These are phyloP conservation scores for Arthrinium phaeospermum DNA, from an alignment of 2,329 filamentous ascomycete species.

Conservation along the genomic window DNA sequence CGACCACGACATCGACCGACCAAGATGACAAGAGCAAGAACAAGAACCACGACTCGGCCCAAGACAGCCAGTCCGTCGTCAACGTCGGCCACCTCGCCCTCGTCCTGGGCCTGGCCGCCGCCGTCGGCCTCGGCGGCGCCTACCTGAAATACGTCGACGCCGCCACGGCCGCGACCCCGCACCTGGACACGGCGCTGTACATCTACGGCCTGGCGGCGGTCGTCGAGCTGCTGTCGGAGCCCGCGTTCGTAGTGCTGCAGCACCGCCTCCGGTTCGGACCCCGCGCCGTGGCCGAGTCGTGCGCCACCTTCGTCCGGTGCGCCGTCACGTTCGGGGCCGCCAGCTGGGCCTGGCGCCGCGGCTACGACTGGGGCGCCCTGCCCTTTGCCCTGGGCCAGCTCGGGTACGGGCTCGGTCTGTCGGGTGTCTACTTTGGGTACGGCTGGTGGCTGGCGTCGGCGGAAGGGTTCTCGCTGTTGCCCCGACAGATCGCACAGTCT, in stretches of 20 bases:
- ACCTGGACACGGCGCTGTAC: conserved; percentile 60
- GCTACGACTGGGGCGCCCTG: conserved; percentile 71
- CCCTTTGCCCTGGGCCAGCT: conserved; percentile 91
- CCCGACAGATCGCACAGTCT: conserved; percentile 43
- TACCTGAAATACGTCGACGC: conserved; percentile 64
- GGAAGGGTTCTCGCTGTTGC: conserved; percentile 73
- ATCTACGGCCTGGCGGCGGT: conserved; percentile 63
- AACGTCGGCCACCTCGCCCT: conserved; percentile 88
- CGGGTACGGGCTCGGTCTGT: conserved; percentile 71
- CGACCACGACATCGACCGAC: conserved; percentile 31
- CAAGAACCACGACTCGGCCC: conserved; percentile 31
- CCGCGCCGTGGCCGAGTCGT: conserved; percentile 82
- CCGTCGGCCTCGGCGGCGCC: conserved; percentile 66
- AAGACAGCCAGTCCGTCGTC: conserved; percentile 74
- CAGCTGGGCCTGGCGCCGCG: conserved; percentile 61
- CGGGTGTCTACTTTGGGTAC: conserved; percentile 71
- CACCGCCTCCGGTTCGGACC: conserved; percentile 79
- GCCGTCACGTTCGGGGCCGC: conserved; percentile 74
- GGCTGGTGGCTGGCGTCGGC: conserved; percentile 60
- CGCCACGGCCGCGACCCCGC: conserved; percentile 62
- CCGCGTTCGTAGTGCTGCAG: conserved; percentile 87
- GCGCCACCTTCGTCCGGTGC: conserved; percentile 80
- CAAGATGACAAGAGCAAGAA: conserved; percentile 29
- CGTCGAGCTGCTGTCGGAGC: conserved; percentile 84
- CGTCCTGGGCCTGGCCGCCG: conserved; percentile 68